Percentiles rank a stretch among this genome's conserved stretches.
These are phyloP conservation scores for Agarophyton chilense DNA, from an alignment of 23 red algal genomes.

Conservation along the genomic window DNA sequence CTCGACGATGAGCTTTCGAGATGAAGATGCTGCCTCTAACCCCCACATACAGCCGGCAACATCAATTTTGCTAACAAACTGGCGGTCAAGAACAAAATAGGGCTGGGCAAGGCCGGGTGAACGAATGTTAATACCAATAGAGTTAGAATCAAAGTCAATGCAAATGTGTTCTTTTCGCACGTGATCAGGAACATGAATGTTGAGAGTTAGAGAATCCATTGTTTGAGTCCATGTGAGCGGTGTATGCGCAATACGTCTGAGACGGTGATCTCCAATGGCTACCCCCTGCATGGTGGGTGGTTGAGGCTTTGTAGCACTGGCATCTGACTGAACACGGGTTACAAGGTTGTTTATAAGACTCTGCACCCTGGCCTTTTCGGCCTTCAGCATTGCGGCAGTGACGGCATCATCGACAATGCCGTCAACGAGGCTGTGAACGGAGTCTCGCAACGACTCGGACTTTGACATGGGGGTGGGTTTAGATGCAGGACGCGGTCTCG, in stretches of 20 bases:
- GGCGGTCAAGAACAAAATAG: conserved; percentile 4
- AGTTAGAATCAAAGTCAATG: conserved; percentile 45
- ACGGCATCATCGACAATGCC: conserved; percentile 37
- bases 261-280: conserved; percentile 50
- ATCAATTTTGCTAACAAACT: conserved; percentile 29
- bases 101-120: not conserved
- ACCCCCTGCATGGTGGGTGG: conserved; percentile 29
- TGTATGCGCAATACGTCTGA: not conserved
- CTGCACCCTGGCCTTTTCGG: conserved; percentile 49
- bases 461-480: not conserved
- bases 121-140: conserved; percentile 32
- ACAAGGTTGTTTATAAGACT: conserved; percentile 60
- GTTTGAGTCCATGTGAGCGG: conserved; percentile 66
- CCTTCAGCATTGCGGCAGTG: not conserved
- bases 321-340: conserved; percentile 44
- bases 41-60: conserved; percentile 61
- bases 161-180: conserved; percentile 54
- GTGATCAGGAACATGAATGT: conserved; percentile 39
- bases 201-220: conserved; percentile 61
- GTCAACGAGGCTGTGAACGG: conserved; percentile 31
- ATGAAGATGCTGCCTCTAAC: conserved; percentile 29
- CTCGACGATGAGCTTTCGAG: conserved; percentile 57
- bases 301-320: not conserved
- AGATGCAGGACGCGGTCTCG: not conserved
- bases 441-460: not conserved